Percentiles rank a stretch among this genome's conserved stretches.
Evolutionary conservation across 2,329 filamentous ascomycete genomes (phyloP).

Genomic region (Fusarium subglutinans): DNA sequence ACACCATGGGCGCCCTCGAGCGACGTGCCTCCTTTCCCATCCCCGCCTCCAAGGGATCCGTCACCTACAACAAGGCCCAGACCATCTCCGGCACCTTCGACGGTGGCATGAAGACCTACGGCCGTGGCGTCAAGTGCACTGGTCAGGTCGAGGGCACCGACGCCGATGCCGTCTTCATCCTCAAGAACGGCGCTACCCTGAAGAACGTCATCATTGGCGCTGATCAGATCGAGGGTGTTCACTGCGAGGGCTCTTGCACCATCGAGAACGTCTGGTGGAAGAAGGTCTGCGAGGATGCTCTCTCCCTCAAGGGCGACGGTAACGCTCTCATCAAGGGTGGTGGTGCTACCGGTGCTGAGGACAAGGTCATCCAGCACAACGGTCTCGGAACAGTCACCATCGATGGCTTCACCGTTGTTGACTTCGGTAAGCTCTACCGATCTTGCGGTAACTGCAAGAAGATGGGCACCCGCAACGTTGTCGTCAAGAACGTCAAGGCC

Average conservation of each 20-base stretch:
- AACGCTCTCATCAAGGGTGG: slow-evolving; percentile 35
- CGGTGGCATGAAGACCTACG: slow-evolving; percentile 38
- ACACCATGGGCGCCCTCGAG: slow-evolving; percentile 40
- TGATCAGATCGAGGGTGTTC: slow-evolving; percentile 37
- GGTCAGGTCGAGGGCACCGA: slow-evolving; percentile 30
- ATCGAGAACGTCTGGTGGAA: slow-evolving; percentile 40
- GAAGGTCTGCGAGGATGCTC: slow-evolving; percentile 39
- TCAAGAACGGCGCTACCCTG: slow-evolving; percentile 37
- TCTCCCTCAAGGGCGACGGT: slow-evolving; percentile 34
- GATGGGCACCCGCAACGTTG: slow-evolving; percentile 39
- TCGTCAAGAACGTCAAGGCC: slow-evolving; percentile 38
- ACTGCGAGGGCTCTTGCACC: slow-evolving; percentile 38
- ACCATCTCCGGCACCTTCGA: slow-evolving; percentile 28
- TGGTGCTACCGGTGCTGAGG: slow-evolving; percentile 34
- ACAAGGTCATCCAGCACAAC: slow-evolving; percentile 42
- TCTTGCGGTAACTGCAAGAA: slow-evolving; percentile 41
- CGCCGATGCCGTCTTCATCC: slow-evolving; percentile 33
- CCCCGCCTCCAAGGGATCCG: slow-evolving; percentile 39
- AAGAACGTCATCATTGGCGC: slow-evolving; percentile 38
- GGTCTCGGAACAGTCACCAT: slow-evolving; percentile 39
- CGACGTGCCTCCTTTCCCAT: slow-evolving; percentile 38
- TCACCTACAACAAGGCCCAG: slow-evolving; percentile 36
- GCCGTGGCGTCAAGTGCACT: slow-evolving; percentile 36
- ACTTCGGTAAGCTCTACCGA: slow-evolving; percentile 42
- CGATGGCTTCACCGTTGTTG: slow-evolving; percentile 37